Evolutionary conservation across 257 asterid species (phyloP), one percentile per base, ranked within the genome.

Genomic region (Solanum appendiculatum): DNA sequence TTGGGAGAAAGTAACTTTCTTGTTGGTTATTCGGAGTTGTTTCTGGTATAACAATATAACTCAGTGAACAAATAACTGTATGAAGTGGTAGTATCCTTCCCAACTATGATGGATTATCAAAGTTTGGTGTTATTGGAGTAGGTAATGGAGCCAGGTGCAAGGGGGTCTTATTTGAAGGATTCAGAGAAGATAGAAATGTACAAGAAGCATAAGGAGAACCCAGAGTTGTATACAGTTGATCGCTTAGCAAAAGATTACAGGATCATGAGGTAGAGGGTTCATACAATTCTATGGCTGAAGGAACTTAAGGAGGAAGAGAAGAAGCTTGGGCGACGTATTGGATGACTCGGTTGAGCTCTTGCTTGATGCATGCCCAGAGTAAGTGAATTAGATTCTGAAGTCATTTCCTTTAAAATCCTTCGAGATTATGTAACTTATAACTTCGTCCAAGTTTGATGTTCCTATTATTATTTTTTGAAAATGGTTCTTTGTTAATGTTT

Each of bases 221-320:
- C 98, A 0, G 98, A 92, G 91, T 91, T 88, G 54, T 94, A 94
- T 83, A 95, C 97, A 0, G 97, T 97, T 83, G 99, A 97, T 93
- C 93, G 87, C 90, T 89, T 97, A 86, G 99, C 99, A 20, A 94
- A 95, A 88, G 99, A 97, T 5, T 97, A 97, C 84, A 92, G 98
- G 91, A 89, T 97, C 85, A 95, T 95, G 98, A 95, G 98, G 95
- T 98, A 97, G 91, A 88, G 99, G 86, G 99, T 97, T 80, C 98
- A 94, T 27, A 98, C 99, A 13, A 97, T 97, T 90, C 89, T 97
- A 86, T 95, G 95, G 94, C 92, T 97, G 85, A 94, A 94, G 90
- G 95, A 93, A 88, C 86, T 86, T 54, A 98, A 95, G 87, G 95
- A 92, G 90, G 96, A 92, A 87, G 98, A 94, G 92, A 94, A 93